phyloP scores from a whole-genome alignment of 192 early-diverging fungal species.

The Mortierella claussenii region DNA sequence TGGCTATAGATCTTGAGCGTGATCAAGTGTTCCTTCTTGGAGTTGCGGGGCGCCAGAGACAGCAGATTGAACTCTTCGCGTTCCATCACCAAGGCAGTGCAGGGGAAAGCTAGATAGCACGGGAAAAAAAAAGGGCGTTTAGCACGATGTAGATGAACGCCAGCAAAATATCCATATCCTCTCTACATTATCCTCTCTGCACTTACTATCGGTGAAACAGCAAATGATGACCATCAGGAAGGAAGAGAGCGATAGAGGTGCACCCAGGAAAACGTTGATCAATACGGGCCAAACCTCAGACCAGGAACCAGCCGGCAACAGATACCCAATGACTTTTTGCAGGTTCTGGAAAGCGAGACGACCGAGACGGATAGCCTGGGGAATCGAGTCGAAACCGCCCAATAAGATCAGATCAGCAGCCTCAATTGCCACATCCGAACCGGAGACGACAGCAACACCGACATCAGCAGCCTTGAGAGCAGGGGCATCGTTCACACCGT shows the following conservation, averaged over 20 bases:
- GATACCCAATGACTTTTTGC: slow-evolving; percentile 85
- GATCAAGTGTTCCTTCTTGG: slow-evolving; percentile 74
- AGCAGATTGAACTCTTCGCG: slow-evolving; percentile 81
- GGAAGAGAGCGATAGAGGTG: slow-evolving; percentile 78
- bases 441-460: slow-evolving; percentile 88
- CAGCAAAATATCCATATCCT: too few relatives aligned
- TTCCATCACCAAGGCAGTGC: slow-evolving; percentile 80
- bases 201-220: slow-evolving; percentile 70
- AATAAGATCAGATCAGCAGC: slow-evolving; percentile 74
- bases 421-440: slow-evolving; percentile 82
- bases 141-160: too few relatives aligned
- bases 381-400: slow-evolving; percentile 51
- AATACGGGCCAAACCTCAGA: slow-evolving; percentile 81
- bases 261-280: slow-evolving; percentile 80
- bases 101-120: slow-evolving; percentile 62
- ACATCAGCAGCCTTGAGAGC: slow-evolving; percentile 93
- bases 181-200: not conserved
- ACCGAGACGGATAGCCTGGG: slow-evolving; percentile 78
- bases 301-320: slow-evolving; percentile 80
- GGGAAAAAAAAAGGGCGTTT: too few relatives aligned
- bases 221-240: slow-evolving; percentile 85
- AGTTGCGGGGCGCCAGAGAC: slow-evolving; percentile 73
- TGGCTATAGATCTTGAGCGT: slow-evolving; percentile 73
- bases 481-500: slow-evolving; percentile 93
- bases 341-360: slow-evolving; percentile 87